Base-by-base conservation (phyloP, 345 rosid genomes). In the Erucastrum elatum region DNA sequence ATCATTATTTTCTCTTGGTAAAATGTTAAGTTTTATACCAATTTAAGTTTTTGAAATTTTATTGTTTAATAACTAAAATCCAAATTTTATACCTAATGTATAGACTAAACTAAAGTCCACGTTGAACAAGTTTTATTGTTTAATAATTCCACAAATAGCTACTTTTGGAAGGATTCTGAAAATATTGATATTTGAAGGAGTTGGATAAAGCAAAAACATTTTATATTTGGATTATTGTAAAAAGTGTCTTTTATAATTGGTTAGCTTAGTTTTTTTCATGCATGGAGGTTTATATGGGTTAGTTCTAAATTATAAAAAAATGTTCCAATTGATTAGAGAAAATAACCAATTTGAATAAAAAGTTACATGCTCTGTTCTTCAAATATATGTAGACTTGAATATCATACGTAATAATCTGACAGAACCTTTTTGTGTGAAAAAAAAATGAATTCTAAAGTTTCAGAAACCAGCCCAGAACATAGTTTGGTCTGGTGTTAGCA, bases 31-130 rank as follows among this genome's bases (percentile, higher is more conserved):
- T 33, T 33, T 33, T 33, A 33, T 33, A 33, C 35, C 35, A 33
- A 33, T 33, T 4, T 3, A 4, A 33, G 5, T 33, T 33, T 33
- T 33, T 33, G 21, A 33, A 33, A 33, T 33, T 33, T 33, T 33
- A 33, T 33, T 33, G 35, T 33, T 33, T 33, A 33, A 33, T 33
- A 33, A 33, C 35, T 33, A 2, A 49, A 49, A 49, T 13, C 6
- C 16, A 49, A 49, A 13, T 62, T 59, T 77, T 34, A 27, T 64
- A 34, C 16, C 16, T 12, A 51, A 51, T 44, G 61, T 51, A 4
- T 49, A 39, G 33, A 68, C 60, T 61, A 63, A 68, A 63, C 29
- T 15, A 61, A 69, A 44, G 66, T 74, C 79, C 66, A 80, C 82
- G 71, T 75, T 74, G 60, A 69, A 17, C 29, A 68, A 74, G 66